Evolutionary conservation across 768 basidiomycete genomes (phyloP), one percentile per base, ranked within the genome.

Genomic region (Mycena galericulata): DNA sequence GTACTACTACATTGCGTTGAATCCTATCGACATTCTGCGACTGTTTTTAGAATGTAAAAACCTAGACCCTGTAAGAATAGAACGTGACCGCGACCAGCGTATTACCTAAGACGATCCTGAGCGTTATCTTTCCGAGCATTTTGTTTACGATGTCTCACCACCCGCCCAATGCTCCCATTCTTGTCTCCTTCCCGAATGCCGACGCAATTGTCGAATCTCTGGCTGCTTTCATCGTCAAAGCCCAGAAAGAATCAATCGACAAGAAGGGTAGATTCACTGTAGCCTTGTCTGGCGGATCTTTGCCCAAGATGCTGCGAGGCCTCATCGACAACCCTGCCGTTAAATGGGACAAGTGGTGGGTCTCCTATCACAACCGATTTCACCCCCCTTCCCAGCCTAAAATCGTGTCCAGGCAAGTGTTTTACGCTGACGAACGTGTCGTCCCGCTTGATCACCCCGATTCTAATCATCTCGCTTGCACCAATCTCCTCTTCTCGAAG

Each of bases 271-370:
- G 88, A 68, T 99, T 99, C 85, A 93, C 95, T 61, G 76, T 99
- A 76, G 98, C 98, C 64, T 83, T 99, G 75, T 97, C 96, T 5
- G 98, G 98, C 14, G 97, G 98, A 10, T 94, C 93, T 1, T 87
- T 99, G 41, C 96, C 97, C 29, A 89, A 89, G 73, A 87, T 93
- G 80, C 89, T 99, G 73, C 84, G 80, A 55, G 90, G 88, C 4
- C 90, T 98, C 72, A 86, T 92, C 71, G 81, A 75, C 54, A 82
- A 91, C 71, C 79, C 85, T 3, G 86, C 85, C 40, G 87, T 95
- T 20, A 92, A 91, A 79, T 99, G 98, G 97, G 90, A 96, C 76
- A 94, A 94, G 79, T 99, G 98, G 97, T 95, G 73, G 66, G 86
- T 83, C n/a, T 40, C 38, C n/a, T n/a, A 9, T 10, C 36, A 15